phyloP scores from a whole-genome alignment of 2,329 filamentous ascomycete genomes.

The Calonectria ilicicola region DNA sequence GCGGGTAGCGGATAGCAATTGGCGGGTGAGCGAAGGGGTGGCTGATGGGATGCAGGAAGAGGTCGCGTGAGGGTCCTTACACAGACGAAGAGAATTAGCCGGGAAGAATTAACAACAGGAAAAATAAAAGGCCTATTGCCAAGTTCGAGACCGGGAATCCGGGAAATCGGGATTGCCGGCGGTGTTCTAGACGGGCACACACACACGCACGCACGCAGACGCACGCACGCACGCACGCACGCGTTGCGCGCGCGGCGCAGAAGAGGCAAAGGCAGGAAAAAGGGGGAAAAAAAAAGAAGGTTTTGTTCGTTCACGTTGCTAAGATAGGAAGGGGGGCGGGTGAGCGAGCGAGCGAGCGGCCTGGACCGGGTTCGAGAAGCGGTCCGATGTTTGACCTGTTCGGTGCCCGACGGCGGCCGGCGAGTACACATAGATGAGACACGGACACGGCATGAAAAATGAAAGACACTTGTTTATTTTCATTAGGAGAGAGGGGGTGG shows the following conservation, averaged over 20 bases:
- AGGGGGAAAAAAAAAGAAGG: neutral
- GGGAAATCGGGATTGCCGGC: neutral
- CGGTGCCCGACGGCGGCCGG: neutral
- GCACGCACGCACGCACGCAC: neutral
- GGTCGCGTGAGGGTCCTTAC: slow-evolving; percentile 21
- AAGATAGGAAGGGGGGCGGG: neutral
- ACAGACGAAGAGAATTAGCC: neutral
- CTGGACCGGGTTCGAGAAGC: neutral
- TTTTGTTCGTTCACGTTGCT: neutral
- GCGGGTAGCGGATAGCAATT: neutral
- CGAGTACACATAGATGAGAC: neutral
- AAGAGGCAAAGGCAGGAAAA: neutral
- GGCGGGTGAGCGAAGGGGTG: neutral
- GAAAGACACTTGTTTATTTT: too few species aligned
- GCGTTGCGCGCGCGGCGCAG: neutral
- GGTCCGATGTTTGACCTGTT: neutral
- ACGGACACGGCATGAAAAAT: too few species aligned
- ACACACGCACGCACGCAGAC: neutral
- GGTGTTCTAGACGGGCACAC: neutral
- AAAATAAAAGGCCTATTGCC: too few species aligned
- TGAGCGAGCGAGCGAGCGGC: neutral
- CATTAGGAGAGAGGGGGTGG: neutral
- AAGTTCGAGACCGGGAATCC: slow-evolving; percentile 1
- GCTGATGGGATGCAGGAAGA: slow-evolving; percentile 14
- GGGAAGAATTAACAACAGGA: neutral